Evolutionary conservation across 805 yeast genomes (phyloP), one percentile per base, ranked within the genome.

Genomic region (Candida insectalens): DNA sequence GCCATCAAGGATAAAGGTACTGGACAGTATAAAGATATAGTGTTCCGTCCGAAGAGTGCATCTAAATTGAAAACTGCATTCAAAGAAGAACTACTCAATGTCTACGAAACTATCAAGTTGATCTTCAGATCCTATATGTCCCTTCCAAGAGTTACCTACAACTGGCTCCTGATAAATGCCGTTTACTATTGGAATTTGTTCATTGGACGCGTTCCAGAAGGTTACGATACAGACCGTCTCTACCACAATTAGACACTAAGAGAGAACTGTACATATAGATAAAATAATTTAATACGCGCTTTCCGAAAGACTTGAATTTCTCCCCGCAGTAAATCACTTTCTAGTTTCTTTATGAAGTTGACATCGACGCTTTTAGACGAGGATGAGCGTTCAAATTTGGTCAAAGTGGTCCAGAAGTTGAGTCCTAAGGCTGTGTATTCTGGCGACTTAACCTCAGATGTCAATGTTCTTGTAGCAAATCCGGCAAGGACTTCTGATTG

Each of bases 141-240:
- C 26, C 68, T 89, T 41, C 96, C 96, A 8, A 62, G 63, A 36
- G 69, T 75, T 35, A 27, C 82, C 1, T 73, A 69, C 58, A 66
- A 70, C 25, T 42, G 73, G 36, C 42, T 59, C 7, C 43, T 85
- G 32, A 59, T 65, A 35, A 63, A 74, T 39, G 30, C 71, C 25
- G 69, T 67, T 37, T 60, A 64, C 26, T 65, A 71, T 53, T 89
- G 96, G 96, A 77, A 80, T 48, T 53, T 52, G 25, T 82, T 84
- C 50, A 66, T 84, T 36, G 95, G 94, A n/a, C 68, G 66, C 28
- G 60, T 52, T 20, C 42, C 52, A 13, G 50, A 52, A 21, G 59
- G 55, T 30, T 56, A 56, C 30, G 59, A 56, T 38, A 35, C 45
- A 8, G 38, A 48, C 16, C 44, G 59, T 34, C 44, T 59, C 31